Evolutionary conservation across 192 early-diverging fungal species (phyloP), one percentile per base, ranked within the genome.

Genomic region (Paraglomus brasilianum): DNA sequence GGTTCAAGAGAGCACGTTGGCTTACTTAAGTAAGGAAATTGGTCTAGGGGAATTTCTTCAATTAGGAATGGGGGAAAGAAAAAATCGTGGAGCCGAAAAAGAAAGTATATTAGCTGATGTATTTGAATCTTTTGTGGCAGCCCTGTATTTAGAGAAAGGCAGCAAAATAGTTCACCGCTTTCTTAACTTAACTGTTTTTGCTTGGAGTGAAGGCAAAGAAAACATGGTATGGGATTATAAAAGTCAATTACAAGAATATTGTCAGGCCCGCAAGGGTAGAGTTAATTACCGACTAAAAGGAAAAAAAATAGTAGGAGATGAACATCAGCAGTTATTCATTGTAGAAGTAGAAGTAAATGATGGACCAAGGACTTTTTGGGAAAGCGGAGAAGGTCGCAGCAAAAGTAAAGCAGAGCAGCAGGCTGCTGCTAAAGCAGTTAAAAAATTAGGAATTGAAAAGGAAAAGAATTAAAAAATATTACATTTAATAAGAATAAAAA

Each of bases 231-330:
- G 53, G 19, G 53, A 56, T 56, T 56, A 56, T 56, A 56, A 56
- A 56, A 56, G 53, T 4, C 53, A 56, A 56, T 56, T 56, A 21
- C 53, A 56, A 56, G 53, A 56, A 56, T 56, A 56, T 56, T 56
- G 53, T 24, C 53, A 56, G 4, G 53, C 53, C 1, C 53, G 6
- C 1, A 56, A 56, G 30, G 30, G 30, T 6, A 1, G 30, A 56
- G 22, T 56, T 56, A 24, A 10, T 24, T 56, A 56, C 30, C 53
- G 30, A 21, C 30, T 56, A 56, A 56, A 56, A 21, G 22, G 53
- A 56, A 21, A 21, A 56, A 56, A 24, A 56, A 24, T 56, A 22
- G 3, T 30, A 30, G 3, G 30, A 30, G 30, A 30, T 2, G 53
- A 6, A 10, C 53, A 56, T 6, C 53, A 56, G 4, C 53, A 56